Evolutionary conservation across 2,329 filamentous ascomycete genomes (phyloP), one percentile per base, ranked within the genome.

Genomic region (Aspergillus sp.): DNA sequence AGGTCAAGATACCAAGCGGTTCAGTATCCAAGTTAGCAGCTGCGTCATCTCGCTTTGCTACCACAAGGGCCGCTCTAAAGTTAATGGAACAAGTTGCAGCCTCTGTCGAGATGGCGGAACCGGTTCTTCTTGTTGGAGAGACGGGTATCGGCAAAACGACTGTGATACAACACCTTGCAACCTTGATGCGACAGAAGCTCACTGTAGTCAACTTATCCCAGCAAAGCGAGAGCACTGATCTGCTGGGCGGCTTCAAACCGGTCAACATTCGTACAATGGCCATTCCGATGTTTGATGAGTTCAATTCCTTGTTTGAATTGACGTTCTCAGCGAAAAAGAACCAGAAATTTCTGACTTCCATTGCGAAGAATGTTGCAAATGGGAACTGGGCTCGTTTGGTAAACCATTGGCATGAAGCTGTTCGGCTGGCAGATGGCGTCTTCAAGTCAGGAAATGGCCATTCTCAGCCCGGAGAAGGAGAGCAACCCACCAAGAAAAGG

Each of bases 111-210:
- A 85, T 92, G 67, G 84, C 86, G n/a, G 95, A 99, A 69, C 92
- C 96, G 4, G 85, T 96, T 1, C 79, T 99, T 17, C 85, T 99
- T 27, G 95, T 99, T n/a, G 95, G 95, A 70, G 95, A 99, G 78
- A 99, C 95, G 7, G 95, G 95, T 79, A 97, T 96, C 51, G 95
- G 95, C 67, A 99, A 99, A 77, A 99, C 95, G 0, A 96, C 95
- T 0, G 90, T 95, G 25, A 88, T 99, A 14, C 95, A 99, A 73
- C 92, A 97, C 70, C 81, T 99, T 56, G 92, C 95, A 0, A 87
- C 90, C 57, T 84, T 89, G 3, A 82, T 97, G 27, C 91, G 93
- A 1, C 90, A 92, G 70, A 96, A 91, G 67, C 83, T 99, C 12
- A 90, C 92, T 0, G 91, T 93, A 3, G 92, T 99, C 70, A 99